These are phyloP conservation scores for Tetracladium setigerum DNA, from an alignment of 495 filamentous ascomycete genomes.

Conservation along the genomic window DNA sequence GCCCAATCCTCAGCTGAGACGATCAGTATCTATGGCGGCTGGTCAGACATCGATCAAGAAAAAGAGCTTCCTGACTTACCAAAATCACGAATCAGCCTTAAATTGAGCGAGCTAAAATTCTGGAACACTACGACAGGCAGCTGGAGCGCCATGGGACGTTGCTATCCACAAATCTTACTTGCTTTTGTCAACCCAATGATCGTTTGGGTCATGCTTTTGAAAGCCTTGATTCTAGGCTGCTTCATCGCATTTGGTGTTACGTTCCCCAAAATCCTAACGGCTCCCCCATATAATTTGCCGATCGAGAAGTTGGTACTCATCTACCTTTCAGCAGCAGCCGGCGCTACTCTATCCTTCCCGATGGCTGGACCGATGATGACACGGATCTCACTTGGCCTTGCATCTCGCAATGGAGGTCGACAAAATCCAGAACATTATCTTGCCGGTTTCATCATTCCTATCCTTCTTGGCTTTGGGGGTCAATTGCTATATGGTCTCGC, in stretches of 20 bases:
- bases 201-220: conserved; percentile 30
- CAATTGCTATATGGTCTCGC: conserved; percentile 8
- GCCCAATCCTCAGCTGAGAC: conserved; percentile 8
- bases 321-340: conserved; percentile 28
- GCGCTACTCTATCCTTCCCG: conserved; percentile 27
- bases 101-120: not conserved
- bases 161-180: conserved; percentile 9
- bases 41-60: conserved; percentile 3
- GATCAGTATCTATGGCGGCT: conserved; percentile 7
- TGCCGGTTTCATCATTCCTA: conserved; percentile 8
- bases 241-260: conserved; percentile 31
- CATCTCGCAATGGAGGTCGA: conserved; percentile 4
- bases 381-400: not conserved
- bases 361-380: conserved; percentile 19
- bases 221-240: conserved; percentile 30
- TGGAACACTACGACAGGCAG: conserved; percentile 1
- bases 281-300: conserved; percentile 28
- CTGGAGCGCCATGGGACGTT: conserved; percentile 8
- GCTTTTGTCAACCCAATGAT: conserved; percentile 29
- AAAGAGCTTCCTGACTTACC: conserved; percentile 10
- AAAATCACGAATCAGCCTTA: not conserved
- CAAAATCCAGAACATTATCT: conserved; percentile 14
- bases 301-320: conserved; percentile 26
- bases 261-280: conserved; percentile 27
- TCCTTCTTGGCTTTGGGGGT: not conserved